Conservation (phyloP, 2,329 filamentous ascomycete species). For the Curvularia sp. region DNA sequence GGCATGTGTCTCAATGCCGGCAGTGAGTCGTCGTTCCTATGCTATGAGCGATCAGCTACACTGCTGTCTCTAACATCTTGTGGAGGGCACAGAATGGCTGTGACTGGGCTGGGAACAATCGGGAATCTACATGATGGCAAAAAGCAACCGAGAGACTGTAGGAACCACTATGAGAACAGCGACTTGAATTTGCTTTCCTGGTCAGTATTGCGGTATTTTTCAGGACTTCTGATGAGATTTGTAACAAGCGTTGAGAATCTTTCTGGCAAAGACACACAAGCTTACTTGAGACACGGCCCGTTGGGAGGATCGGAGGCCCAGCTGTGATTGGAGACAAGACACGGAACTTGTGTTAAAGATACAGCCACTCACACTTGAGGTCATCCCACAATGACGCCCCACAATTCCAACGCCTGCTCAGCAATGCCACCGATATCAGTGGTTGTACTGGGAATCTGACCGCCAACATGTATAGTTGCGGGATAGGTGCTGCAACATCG, state of each 20-base stretch:
- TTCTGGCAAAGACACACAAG: constrained; percentile 30
- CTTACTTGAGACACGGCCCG: not conserved
- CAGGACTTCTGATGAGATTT: constrained; percentile 40
- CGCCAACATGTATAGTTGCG: not conserved
- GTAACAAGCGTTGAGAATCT: constrained; percentile 27
- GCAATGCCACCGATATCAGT: not conserved
- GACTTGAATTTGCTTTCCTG: no score
- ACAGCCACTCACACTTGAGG: no score
- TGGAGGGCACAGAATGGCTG: constrained; percentile 44
- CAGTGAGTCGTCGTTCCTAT: constrained; percentile 40
- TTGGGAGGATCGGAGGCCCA: not conserved
- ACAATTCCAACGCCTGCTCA: no score
- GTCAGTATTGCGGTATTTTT: no score
- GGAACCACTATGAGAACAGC: constrained; percentile 37
- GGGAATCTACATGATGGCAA: constrained; percentile 40
- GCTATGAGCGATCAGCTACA: constrained; percentile 43
- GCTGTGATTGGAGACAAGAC: not conserved
- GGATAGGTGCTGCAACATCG: constrained; percentile 1
- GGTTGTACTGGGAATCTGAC: not conserved
- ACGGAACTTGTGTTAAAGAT: no score
- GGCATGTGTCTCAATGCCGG: constrained; percentile 46
- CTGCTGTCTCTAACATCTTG: constrained; percentile 33
- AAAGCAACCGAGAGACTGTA: constrained; percentile 34
- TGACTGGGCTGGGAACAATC: constrained; percentile 48
- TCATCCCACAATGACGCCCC: no score